These are phyloP conservation scores for Coemansia sp. DNA, from an alignment of 192 early-diverging fungal genomes.

Conservation along the genomic window DNA sequence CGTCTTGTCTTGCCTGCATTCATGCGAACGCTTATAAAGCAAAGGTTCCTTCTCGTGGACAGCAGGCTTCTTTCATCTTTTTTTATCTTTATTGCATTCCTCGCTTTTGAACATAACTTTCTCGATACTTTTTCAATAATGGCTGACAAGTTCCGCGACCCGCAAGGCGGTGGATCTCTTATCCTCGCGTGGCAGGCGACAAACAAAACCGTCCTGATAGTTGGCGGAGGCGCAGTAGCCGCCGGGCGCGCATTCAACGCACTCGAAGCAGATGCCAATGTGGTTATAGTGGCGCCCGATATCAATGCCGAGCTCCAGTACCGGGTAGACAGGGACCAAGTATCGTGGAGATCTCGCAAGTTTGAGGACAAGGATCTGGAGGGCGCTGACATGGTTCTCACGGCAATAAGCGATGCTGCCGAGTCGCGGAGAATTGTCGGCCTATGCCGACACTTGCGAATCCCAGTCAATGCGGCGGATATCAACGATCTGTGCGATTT, in stretches of 20 bases:
- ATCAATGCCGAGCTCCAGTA: conserved; percentile 66
- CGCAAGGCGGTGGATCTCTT: conserved; percentile 71
- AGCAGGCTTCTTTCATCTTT: background rate
- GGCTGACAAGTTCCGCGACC: conserved; percentile 51
- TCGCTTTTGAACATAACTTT: no score
- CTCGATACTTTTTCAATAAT: conserved; percentile 4
- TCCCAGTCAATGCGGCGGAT: conserved; percentile 92
- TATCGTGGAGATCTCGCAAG: conserved; percentile 50
- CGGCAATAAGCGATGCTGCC: conserved; percentile 70
- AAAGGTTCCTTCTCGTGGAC: background rate
- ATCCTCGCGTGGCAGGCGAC: conserved; percentile 81
- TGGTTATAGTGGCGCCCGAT: conserved; percentile 74
- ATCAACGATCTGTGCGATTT: conserved; percentile 91
- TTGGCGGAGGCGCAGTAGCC: conserved; percentile 86
- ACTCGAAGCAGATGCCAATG: conserved; percentile 75
- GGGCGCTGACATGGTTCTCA: conserved; percentile 59
- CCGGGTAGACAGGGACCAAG: conserved; percentile 59
- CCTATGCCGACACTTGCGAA: conserved; percentile 62
- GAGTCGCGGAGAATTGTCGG: conserved; percentile 69
- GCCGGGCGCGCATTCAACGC: conserved; percentile 79
- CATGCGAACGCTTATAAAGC: conserved; percentile 2
- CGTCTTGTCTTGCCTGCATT: background rate
- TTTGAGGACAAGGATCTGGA: conserved; percentile 55
- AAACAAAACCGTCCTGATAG: conserved; percentile 77
- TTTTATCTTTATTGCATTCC: background rate